phyloP scores from a whole-genome alignment of 192 early-diverging fungal species.

The Entrophospora sp. region DNA sequence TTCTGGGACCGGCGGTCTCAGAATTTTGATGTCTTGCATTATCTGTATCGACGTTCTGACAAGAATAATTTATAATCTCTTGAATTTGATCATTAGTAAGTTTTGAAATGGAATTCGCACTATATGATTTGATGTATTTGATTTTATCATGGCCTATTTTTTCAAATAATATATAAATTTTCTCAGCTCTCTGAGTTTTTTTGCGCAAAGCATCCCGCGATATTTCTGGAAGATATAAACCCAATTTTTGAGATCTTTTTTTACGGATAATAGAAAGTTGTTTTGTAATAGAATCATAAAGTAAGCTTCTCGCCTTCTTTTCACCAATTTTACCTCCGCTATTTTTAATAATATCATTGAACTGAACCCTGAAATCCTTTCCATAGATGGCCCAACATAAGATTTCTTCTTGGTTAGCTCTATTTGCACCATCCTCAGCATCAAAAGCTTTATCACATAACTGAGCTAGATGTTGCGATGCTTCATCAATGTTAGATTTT shows the following conservation, averaged over 20 bases:
- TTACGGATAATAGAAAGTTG: not conserved
- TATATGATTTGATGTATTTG: slow-evolving; percentile 6
- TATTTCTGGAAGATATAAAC: slow-evolving; percentile 1
- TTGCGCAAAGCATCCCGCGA: not conserved
- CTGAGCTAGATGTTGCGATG: slow-evolving; percentile 1
- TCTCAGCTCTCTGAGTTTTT: slow-evolving; percentile 9
- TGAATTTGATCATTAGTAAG: too few relatives aligned
- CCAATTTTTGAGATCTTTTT: too few relatives aligned
- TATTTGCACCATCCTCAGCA: too few relatives aligned
- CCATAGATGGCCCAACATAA: slow-evolving; percentile 1
- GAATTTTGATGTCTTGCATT: not conserved
- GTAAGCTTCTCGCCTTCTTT: slow-evolving; percentile 9
- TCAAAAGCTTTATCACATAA: slow-evolving; percentile 13
- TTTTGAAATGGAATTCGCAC: slow-evolving; percentile 1
- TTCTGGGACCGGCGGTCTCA: not conserved
- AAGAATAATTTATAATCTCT: slow-evolving; percentile 6
- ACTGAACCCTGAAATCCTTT: slow-evolving; percentile 5
- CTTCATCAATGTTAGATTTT: too few relatives aligned
- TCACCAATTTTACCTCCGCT: slow-evolving; percentile 9
- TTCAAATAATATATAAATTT: slow-evolving; percentile 9
- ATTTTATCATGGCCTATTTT: slow-evolving; percentile 11
- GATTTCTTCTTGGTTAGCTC: slow-evolving; percentile 2
- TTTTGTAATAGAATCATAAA: slow-evolving; percentile 9
- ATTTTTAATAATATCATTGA: slow-evolving; percentile 5
- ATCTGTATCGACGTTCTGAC: not conserved